Evolutionary conservation across 2,329 filamentous ascomycete genomes (phyloP).

Genomic region (Cladophialophora bantiana): DNA sequence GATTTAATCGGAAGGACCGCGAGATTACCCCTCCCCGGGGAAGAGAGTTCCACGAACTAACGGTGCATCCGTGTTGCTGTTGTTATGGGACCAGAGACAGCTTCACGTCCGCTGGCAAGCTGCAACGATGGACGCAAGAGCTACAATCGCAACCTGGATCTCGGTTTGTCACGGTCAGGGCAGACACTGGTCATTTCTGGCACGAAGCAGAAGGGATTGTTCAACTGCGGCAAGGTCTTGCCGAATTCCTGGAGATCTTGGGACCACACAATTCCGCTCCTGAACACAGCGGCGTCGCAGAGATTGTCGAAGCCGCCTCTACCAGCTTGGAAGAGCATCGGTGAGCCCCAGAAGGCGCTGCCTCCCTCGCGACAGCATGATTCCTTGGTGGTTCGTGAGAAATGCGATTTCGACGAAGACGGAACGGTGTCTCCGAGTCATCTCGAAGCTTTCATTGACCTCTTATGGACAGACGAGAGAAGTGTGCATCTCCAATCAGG

Average conservation of each 20-base stretch:
- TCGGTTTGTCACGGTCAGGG: slow-evolving; percentile 47
- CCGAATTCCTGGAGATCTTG: slow-evolving; percentile 26
- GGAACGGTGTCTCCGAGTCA: neutral
- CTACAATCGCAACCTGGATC: slow-evolving; percentile 57
- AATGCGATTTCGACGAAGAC: neutral
- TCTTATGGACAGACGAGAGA: neutral
- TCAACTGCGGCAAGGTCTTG: slow-evolving; percentile 26
- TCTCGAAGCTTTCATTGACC: neutral
- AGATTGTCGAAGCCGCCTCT: neutral
- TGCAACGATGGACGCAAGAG: slow-evolving; percentile 70
- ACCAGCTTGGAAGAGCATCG: neutral
- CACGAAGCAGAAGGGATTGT: slow-evolving; percentile 27
- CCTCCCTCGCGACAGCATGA: neutral
- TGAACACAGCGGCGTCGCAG: neutral
- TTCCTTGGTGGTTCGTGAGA: neutral
- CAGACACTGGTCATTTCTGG: slow-evolving; percentile 36
- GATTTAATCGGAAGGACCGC: slow-evolving; percentile 48
- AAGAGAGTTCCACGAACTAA: slow-evolving; percentile 30
- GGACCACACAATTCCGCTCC: neutral
- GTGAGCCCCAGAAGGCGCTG: neutral
- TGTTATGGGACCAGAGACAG: slow-evolving; percentile 78
- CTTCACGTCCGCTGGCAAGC: slow-evolving; percentile 71
- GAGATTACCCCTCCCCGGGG: slow-evolving; percentile 66
- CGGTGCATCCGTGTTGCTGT: slow-evolving; percentile 42
- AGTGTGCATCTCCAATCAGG: slow-evolving; percentile 15